Percentiles rank a stretch among this genome's conserved stretches.
These are phyloP conservation scores for Ceratocystis colombiana DNA, from an alignment of 2,329 filamentous ascomycete genomes.

Conservation along the genomic window DNA sequence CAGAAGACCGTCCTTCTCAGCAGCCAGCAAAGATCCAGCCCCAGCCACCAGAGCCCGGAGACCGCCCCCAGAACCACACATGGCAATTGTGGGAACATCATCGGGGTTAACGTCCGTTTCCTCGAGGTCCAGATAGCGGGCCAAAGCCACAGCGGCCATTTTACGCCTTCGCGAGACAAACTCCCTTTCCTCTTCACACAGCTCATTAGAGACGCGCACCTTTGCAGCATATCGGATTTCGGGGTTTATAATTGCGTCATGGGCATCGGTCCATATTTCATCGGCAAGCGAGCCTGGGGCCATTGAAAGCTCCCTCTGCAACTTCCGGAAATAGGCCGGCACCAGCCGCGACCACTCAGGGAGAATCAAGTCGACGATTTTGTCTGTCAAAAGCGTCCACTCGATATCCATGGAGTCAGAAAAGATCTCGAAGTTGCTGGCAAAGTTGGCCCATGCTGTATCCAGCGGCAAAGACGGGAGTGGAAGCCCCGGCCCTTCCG, in stretches of 20 bases:
- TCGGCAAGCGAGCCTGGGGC: conserved; percentile 78
- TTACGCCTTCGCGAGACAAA: conserved; percentile 61
- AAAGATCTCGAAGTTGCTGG: conserved; percentile 43
- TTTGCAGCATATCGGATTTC: conserved; percentile 74
- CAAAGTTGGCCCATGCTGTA: conserved; percentile 42
- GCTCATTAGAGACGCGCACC: conserved; percentile 69
- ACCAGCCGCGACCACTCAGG: conserved; percentile 73
- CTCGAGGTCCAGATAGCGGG: conserved; percentile 67
- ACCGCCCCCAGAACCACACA: conserved; percentile 90
- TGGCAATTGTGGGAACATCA: conserved; percentile 84
- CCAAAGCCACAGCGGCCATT: conserved; percentile 62
- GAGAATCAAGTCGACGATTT: conserved; percentile 59
- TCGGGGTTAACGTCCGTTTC: conserved; percentile 80
- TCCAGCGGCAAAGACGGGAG: conserved; percentile 20
- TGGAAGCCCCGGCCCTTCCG: conserved; percentile 18
- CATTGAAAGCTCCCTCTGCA: conserved; percentile 81
- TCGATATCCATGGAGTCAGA: conserved; percentile 46
- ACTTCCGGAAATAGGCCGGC: conserved; percentile 66
- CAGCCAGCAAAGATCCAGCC: conserved; percentile 70
- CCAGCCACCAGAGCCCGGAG: conserved; percentile 83
- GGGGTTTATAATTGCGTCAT: conserved; percentile 71
- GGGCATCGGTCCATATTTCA: conserved; percentile 87
- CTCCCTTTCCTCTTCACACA: conserved; percentile 73
- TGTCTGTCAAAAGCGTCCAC: conserved; percentile 46
- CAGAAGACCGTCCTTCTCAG: conserved; percentile 77